Percentiles rank a stretch among this genome's conserved stretches.
These are phyloP conservation scores for Chamaecyparis obtusa DNA, from an alignment of 75 land plant species.

Conservation along the genomic window DNA sequence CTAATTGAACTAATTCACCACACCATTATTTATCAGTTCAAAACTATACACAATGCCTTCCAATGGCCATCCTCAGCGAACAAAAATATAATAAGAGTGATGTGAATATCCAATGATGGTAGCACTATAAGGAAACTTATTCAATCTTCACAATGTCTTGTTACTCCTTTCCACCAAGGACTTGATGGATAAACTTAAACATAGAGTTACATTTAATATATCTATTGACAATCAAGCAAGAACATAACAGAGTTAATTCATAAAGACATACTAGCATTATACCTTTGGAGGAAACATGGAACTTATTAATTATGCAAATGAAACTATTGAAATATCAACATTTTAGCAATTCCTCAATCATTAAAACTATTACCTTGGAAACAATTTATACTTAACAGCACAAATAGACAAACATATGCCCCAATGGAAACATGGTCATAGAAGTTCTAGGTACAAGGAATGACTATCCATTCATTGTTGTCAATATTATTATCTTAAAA, in stretches of 20 bases:
- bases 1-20: background rate
- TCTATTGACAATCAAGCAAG: background rate
- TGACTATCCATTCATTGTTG: background rate
- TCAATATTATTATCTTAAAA: background rate
- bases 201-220: background rate
- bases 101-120: background rate
- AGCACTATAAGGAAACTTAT: background rate
- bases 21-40: background rate
- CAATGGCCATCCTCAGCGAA: background rate
- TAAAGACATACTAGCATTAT: background rate
- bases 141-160: background rate
- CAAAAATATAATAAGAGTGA: background rate
- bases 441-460: background rate
- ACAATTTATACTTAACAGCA: background rate
- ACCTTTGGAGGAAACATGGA: constrained; percentile 23
- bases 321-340: background rate
- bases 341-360: background rate
- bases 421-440: background rate
- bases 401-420: background rate
- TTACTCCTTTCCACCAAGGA: background rate
- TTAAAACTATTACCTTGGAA: background rate
- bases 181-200: background rate
- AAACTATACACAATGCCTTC: background rate
- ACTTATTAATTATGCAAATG: background rate
- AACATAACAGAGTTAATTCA: background rate